A percentile compares a stretch with the other conserved stretches of the same genome.
Conservation (phyloP, 768 basidiomycete species). For the Agrocybe pediades region DNA sequence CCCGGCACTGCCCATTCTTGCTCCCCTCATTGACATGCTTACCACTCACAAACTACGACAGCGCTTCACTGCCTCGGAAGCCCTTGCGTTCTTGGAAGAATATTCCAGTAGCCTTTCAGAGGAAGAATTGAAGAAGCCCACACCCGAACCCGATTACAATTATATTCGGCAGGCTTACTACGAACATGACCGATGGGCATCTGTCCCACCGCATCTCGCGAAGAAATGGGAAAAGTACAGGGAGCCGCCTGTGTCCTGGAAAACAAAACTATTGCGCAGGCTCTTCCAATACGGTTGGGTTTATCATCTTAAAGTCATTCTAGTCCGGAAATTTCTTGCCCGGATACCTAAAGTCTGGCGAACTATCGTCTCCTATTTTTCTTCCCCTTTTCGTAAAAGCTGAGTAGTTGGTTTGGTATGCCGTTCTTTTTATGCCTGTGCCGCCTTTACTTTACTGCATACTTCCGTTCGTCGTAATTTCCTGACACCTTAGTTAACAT, state of each 20-base stretch:
- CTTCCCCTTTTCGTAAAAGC: too few species aligned
- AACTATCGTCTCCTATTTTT: too few species aligned
- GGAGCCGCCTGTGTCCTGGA: slow-evolving; percentile 15
- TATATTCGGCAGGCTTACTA: neutral
- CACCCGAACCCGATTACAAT: neutral
- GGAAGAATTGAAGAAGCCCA: neutral
- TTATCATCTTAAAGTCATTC: too few species aligned
- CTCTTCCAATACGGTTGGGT: too few species aligned
- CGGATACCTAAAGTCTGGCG: too few species aligned
- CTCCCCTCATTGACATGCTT: slow-evolving; percentile 29
- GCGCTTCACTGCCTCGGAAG: slow-evolving; percentile 27
- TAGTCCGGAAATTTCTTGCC: too few species aligned
- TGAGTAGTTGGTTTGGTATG: too few species aligned
- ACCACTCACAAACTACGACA: slow-evolving; percentile 19
- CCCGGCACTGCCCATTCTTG: slow-evolving; percentile 22
- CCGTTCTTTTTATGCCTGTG: too few species aligned
- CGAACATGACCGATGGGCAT: slow-evolving; percentile 18
- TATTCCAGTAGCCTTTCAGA: neutral
- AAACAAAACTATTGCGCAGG: slow-evolving; percentile 3
- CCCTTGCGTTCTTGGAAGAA: slow-evolving; percentile 27
- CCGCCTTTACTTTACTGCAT: too few species aligned
- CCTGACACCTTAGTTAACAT: too few species aligned
- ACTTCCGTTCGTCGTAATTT: too few species aligned
- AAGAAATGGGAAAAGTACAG: slow-evolving; percentile 18
- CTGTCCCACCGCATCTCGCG: slow-evolving; percentile 16